These are phyloP conservation scores for Suillus luteus DNA, from an alignment of 768 basidiomycete species.

Conservation along the genomic window DNA sequence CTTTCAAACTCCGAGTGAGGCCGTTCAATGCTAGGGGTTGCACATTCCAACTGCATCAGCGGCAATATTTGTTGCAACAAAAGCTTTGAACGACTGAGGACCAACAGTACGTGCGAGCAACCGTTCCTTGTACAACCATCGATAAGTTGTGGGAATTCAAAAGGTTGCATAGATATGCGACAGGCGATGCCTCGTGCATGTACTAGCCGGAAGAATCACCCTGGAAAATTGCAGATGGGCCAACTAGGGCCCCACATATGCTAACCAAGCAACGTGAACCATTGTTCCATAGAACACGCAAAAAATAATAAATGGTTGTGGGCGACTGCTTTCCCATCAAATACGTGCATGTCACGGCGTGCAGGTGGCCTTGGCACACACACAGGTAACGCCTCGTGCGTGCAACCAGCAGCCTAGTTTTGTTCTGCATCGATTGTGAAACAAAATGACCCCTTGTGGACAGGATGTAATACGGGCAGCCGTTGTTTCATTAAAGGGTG, in stretches of 20 bases:
- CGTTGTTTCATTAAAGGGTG: not conserved
- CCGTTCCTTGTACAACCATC: not conserved
- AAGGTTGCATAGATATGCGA: not conserved
- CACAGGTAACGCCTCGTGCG: not conserved
- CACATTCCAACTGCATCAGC: not conserved
- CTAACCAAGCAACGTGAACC: not conserved
- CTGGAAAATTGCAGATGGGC: not conserved
- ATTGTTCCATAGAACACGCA: not conserved
- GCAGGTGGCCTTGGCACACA: not conserved
- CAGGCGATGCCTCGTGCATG: conserved; percentile 4
- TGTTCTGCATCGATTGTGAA: not conserved
- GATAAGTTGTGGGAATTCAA: not conserved
- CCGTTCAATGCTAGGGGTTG: not conserved
- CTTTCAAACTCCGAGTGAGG: conserved; percentile 3
- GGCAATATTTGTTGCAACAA: not conserved
- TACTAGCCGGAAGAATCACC: not conserved
- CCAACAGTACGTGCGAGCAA: not conserved
- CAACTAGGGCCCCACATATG: not conserved
- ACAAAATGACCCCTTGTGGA: not conserved
- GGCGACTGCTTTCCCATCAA: not conserved
- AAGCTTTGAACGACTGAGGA: not conserved
- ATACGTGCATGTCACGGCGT: not conserved
- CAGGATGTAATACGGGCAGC: not conserved
- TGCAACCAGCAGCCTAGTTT: not conserved
- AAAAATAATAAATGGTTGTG: not conserved